These are phyloP conservation scores for Eucalyptus tenuipes DNA, from an alignment of 345 rosid genomes.

Conservation along the genomic window DNA sequence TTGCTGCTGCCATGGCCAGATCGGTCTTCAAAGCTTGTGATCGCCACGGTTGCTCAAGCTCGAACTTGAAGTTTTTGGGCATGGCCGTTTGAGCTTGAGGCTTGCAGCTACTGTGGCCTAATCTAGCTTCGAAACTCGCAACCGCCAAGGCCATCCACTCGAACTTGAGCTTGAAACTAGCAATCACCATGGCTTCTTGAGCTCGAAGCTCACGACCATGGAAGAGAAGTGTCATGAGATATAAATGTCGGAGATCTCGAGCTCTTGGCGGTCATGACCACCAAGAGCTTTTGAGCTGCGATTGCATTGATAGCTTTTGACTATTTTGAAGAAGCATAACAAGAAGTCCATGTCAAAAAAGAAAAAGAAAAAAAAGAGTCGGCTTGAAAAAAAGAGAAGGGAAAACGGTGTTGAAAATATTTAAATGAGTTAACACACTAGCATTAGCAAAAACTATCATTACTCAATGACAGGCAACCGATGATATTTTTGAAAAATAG, in stretches of 20 bases:
- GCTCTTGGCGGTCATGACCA: background rate
- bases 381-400: background rate
- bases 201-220: background rate
- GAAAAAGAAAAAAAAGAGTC: background rate
- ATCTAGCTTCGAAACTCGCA: background rate
- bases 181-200: background rate
- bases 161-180: background rate
- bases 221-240: background rate
- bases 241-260: background rate
- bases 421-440: accelerated
- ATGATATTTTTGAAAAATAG: background rate
- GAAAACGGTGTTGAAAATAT: background rate
- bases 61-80: background rate
- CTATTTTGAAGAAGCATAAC: background rate
- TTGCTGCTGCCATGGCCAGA: background rate
- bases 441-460: background rate
- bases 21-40: background rate
- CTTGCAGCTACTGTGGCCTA: background rate
- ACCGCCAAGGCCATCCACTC: background rate
- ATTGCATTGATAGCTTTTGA: background rate
- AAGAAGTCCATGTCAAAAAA: background rate
- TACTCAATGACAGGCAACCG: background rate
- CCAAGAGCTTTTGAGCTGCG: background rate
- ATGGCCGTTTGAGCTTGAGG: background rate
- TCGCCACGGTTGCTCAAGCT: background rate